A percentile compares a stretch with the other conserved stretches of the same genome.
phyloP scores from a whole-genome alignment of 2,329 filamentous ascomycete genomes.

The Claviceps sp. region DNA sequence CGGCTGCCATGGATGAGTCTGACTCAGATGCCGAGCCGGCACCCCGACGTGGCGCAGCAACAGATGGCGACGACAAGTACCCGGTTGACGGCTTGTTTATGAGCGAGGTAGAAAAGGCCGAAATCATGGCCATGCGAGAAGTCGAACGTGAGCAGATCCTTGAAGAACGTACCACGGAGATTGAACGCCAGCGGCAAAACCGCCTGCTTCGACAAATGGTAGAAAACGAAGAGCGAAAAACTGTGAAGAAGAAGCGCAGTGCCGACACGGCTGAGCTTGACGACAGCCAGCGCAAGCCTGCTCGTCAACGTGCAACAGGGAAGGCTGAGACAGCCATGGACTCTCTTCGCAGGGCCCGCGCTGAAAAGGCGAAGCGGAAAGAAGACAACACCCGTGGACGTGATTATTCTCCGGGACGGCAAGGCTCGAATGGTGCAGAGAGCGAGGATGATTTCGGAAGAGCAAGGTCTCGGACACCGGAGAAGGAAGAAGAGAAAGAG shows the following conservation, averaged over 20 bases:
- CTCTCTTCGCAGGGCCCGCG: conserved; percentile 44
- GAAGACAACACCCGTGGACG: conserved; percentile 48
- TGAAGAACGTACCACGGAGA: conserved; percentile 72
- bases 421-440: conserved; percentile 39
- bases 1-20: conserved; percentile 82
- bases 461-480: conserved; percentile 37
- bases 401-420: conserved; percentile 29
- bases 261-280: conserved; percentile 67
- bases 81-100: conserved; percentile 80
- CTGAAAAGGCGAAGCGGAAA: conserved; percentile 40
- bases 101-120: conserved; percentile 57
- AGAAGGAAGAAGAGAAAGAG: conserved; percentile 55
- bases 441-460: conserved; percentile 72
- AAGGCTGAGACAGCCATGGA: conserved; percentile 54
- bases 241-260: conserved; percentile 57
- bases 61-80: conserved; percentile 52
- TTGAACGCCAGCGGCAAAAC: conserved; percentile 72
- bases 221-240: conserved; percentile 45
- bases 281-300: conserved; percentile 58
- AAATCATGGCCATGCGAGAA: conserved; percentile 78
- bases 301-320: conserved; percentile 48
- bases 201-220: conserved; percentile 68
- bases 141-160: conserved; percentile 84
- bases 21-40: conserved; percentile 45
- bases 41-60: conserved; percentile 23